Base-by-base conservation (phyloP, 2,329 filamentous ascomycete genomes). In the Colletotrichum abscissum region DNA sequence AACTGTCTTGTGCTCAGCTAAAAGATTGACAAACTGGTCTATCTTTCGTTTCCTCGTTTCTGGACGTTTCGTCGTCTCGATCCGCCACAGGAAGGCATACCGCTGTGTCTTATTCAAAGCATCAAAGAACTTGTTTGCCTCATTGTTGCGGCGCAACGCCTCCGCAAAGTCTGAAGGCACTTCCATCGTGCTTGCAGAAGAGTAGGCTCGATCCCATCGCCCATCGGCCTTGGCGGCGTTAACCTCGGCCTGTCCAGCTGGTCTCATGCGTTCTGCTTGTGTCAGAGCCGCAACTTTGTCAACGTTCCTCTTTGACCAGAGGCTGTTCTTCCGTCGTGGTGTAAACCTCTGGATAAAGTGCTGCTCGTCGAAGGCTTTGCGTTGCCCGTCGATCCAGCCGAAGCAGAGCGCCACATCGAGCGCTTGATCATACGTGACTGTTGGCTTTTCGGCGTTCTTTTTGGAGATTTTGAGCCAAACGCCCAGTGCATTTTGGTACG, bases 331-430 rank as follows among this genome's bases (percentile, higher is more conserved):
- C 3, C 87, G 85, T 5, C 90, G 88, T 1, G 89, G 90, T 1
- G 89, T 90, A 82, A 90, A 92, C 9, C 89, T 85, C 76, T 89
- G 88, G 1, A 88, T 78, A 78, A 88, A 91, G 75, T 84, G 86
- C 3, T 80, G 76, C 0, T 83, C 83, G 74, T 90, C 86, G 59
- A 83, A 78, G 3, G 81, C 70, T 22, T 81, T 81, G 2, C 84
- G 84, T 76, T 89, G 88, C 0, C 90, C 88, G 77, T 92, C 89
- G 69, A 92, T 92, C 90, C 90, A 92, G 55, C 90, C 90, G 76
- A 87, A 88, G 78, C 89, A 91, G 7, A 92, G 83, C 1, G 89
- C 89, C 42, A 84, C 80, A 77, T 91, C 87, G 22, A 92, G 83
- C 1, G 89, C 89, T 77, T 90, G 81, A 72, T 77, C 84, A 77